Evolutionary conservation across 1,284 basidiomycete species (phyloP).

Genomic region (Cerrena zonata): DNA sequence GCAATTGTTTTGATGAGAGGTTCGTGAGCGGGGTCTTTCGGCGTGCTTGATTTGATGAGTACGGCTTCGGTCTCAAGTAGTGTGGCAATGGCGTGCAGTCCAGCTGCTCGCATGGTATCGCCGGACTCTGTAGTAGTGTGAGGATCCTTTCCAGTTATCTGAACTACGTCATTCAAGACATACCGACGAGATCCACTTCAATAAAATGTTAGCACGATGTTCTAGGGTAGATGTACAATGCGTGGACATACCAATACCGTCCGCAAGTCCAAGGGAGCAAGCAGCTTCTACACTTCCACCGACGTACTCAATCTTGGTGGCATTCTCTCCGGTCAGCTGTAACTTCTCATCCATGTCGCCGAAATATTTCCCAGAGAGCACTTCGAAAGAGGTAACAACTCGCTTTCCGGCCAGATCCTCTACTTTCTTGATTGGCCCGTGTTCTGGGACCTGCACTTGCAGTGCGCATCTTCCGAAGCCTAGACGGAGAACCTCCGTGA

Average conservation of each 20-base stretch:
- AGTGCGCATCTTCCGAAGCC: constrained; percentile 93
- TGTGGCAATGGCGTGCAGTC: constrained; percentile 87
- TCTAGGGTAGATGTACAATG: constrained; percentile 1
- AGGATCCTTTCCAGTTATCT: background rate
- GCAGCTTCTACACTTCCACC: constrained; percentile 98
- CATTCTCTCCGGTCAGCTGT: constrained; percentile 41
- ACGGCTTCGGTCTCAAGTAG: constrained; percentile 88
- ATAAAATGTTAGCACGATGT: constrained; percentile 8
- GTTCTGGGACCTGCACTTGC: constrained; percentile 91
- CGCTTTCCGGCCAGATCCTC: constrained; percentile 86
- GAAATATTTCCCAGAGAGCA: constrained; percentile 81
- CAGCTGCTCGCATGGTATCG: constrained; percentile 98
- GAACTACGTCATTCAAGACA: constrained; percentile 25
- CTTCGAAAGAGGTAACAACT: constrained; percentile 91
- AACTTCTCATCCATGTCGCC: constrained; percentile 60
- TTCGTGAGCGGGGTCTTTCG: constrained; percentile 62
- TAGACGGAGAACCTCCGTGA: constrained; percentile 79
- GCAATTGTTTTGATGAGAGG: constrained; percentile 80
- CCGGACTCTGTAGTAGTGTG: constrained; percentile 72
- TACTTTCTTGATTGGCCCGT: constrained; percentile 61
- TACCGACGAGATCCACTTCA: constrained; percentile 85
- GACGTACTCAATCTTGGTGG: constrained; percentile 88
- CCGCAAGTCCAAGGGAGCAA: constrained; percentile 91
- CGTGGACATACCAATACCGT: constrained; percentile 79
- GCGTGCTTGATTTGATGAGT: constrained; percentile 76